phyloP scores from a whole-genome alignment of 768 basidiomycete species.

The Hemileccinum rubropunctum region DNA sequence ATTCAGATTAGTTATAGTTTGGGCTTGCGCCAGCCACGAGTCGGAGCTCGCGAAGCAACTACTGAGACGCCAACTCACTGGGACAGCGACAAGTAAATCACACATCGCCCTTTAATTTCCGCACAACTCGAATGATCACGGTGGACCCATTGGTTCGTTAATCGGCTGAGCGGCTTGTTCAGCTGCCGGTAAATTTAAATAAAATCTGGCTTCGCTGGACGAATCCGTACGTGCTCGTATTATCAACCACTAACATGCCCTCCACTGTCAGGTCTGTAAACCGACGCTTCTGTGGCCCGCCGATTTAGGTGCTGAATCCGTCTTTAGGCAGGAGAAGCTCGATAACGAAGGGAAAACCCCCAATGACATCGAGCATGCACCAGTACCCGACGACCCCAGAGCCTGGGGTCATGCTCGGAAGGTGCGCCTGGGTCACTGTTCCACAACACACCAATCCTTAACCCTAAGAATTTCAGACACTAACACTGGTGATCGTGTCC shows the following conservation, averaged over 20 bases:
- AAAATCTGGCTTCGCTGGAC: no score
- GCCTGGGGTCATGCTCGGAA: constrained; percentile 55
- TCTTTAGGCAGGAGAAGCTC: not conserved
- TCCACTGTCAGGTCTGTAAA: constrained; percentile 4
- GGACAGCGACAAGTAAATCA: no score
- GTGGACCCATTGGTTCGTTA: not conserved
- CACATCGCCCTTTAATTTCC: not conserved
- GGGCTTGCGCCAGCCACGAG: no score
- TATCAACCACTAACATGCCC: constrained; percentile 11
- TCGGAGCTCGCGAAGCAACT: no score
- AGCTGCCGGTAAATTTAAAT: not conserved
- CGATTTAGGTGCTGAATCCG: not conserved
- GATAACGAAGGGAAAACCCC: not conserved
- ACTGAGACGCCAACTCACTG: no score
- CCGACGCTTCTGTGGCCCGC: not conserved
- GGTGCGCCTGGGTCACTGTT: constrained; percentile 30
- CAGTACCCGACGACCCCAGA: constrained; percentile 59
- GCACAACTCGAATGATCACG: not conserved
- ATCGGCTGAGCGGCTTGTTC: not conserved
- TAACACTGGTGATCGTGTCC: constrained; percentile 25
- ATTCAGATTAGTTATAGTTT: no score
- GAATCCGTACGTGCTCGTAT: no score
- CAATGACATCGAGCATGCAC: constrained; percentile 35
- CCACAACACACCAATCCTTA: not conserved
- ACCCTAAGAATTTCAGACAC: constrained; percentile 14